Percentiles rank a stretch among this genome's conserved stretches.
Conservation (phyloP, 1,139 yeast species). For the Zygosaccharomyces pseudobailii region DNA sequence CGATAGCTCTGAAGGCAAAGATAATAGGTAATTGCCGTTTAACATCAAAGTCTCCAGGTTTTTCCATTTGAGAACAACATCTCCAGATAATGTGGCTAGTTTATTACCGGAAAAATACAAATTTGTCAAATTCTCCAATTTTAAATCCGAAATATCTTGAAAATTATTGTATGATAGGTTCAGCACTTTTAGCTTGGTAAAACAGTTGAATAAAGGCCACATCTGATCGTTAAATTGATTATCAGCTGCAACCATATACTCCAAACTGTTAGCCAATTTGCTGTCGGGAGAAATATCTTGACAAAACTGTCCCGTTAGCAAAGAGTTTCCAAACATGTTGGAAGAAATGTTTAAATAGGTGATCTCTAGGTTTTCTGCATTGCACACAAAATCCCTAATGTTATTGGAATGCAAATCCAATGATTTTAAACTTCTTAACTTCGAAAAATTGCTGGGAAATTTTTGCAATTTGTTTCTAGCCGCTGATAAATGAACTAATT, state of each 20-base stretch:
- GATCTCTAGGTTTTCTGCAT: conserved; percentile 61
- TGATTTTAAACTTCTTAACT: conserved; percentile 54
- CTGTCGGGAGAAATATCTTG: conserved; percentile 24
- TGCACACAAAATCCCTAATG: conserved; percentile 62
- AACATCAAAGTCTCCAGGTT: conserved; percentile 59
- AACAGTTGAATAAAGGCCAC: conserved; percentile 61
- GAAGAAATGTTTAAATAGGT: conserved; percentile 71
- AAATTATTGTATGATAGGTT: conserved; percentile 82
- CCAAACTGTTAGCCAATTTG: conserved; percentile 50
- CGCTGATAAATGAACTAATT: conserved; percentile 61
- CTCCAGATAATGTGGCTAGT: conserved; percentile 75
- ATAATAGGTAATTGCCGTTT: conserved; percentile 80
- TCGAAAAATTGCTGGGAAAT: conserved; percentile 66
- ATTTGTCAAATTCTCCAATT: conserved; percentile 54
- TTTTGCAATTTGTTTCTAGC: conserved; percentile 70
- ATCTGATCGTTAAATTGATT: conserved; percentile 77
- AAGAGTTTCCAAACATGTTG: conserved; percentile 51
- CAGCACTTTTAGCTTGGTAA: conserved; percentile 55
- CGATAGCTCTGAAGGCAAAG: conserved; percentile 86
- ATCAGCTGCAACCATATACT: conserved; percentile 66
- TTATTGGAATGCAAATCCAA: conserved; percentile 87
- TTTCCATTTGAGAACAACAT: conserved; percentile 63
- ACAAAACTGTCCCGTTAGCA: conserved; percentile 23
- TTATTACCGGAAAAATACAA: conserved; percentile 84
- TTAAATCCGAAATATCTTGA: conserved; percentile 64